Evolutionary conservation across 306 rosid species (phyloP).

Genomic region (Canavalia ensiformis): DNA sequence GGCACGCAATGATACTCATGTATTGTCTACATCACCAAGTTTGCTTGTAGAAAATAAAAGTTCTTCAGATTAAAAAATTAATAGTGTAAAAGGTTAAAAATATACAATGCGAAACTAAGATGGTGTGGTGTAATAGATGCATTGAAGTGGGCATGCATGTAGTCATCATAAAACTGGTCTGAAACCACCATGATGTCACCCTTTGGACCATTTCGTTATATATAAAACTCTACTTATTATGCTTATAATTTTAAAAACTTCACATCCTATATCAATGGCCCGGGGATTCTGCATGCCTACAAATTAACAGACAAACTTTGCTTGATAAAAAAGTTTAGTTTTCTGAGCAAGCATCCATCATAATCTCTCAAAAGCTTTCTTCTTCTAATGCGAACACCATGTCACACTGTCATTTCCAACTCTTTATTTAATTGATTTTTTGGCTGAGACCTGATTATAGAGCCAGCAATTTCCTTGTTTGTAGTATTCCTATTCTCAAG

Average conservation of each 20-base stretch:
- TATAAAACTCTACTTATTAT: too few relatives aligned
- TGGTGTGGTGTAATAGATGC: not conserved
- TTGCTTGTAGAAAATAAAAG: too few relatives aligned
- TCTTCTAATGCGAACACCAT: slow-evolving; percentile 26
- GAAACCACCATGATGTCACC: not conserved
- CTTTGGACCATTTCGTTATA: slow-evolving; percentile 44
- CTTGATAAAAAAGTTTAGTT: slow-evolving; percentile 42
- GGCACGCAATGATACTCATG: not conserved
- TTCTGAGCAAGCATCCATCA: slow-evolving; percentile 54
- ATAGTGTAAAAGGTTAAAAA: not conserved
- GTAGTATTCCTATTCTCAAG: slow-evolving; percentile 31
- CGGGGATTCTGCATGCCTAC: slow-evolving; percentile 33
- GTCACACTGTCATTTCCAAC: slow-evolving; percentile 38
- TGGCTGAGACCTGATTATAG: not conserved
- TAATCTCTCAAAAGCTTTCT: slow-evolving; percentile 24
- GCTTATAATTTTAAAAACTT: not conserved
- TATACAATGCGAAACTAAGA: slow-evolving; percentile 19
- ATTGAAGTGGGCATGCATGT: slow-evolving; percentile 45
- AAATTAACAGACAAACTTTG: slow-evolving; percentile 41
- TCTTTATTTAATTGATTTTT: slow-evolving; percentile 2
- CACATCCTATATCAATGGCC: slow-evolving; percentile 33
- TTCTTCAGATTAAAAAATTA: too few relatives aligned
- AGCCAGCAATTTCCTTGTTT: slow-evolving; percentile 40
- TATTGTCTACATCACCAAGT: not conserved
- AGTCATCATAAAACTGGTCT: not conserved